These are phyloP conservation scores for Penicillium silybi DNA, from an alignment of 495 filamentous ascomycete genomes.

Conservation along the genomic window DNA sequence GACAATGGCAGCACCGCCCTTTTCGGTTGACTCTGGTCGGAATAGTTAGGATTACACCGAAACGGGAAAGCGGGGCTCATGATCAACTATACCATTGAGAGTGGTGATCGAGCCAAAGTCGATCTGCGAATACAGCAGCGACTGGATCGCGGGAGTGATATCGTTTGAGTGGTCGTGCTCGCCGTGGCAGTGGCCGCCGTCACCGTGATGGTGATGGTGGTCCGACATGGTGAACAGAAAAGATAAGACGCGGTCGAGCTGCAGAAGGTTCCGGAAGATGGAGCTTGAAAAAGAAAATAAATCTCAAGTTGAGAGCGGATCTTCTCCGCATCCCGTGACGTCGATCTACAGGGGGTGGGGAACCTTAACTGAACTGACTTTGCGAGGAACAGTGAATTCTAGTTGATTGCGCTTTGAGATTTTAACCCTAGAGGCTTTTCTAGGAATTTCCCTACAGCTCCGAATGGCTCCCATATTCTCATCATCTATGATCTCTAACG, in stretches of 20 bases:
- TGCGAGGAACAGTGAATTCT: background rate
- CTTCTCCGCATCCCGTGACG: slow-evolving; percentile 22
- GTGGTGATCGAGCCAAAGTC: slow-evolving; percentile 82
- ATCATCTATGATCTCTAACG: background rate
- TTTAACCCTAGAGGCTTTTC: too few relatives aligned
- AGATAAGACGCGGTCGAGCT: background rate
- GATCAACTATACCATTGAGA: slow-evolving; percentile 57
- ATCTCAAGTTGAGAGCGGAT: slow-evolving; percentile 1
- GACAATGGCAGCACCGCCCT: slow-evolving; percentile 70
- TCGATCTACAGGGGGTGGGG: slow-evolving; percentile 2
- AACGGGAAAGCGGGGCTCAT: background rate
- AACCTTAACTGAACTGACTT: background rate
- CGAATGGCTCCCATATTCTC: background rate
- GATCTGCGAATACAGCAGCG: slow-evolving; percentile 84
- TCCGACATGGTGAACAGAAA: slow-evolving; percentile 30
- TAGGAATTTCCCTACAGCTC: background rate
- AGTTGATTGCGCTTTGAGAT: background rate
- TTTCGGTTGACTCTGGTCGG: slow-evolving; percentile 49
- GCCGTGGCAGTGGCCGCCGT: slow-evolving; percentile 39
- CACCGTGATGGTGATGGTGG: slow-evolving; percentile 41
- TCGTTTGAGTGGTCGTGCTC: slow-evolving; percentile 86
- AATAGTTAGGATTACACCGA: background rate
- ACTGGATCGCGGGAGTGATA: slow-evolving; percentile 82
- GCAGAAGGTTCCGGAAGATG: background rate
- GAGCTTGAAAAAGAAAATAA: background rate